phyloP scores from a whole-genome alignment of 495 filamentous ascomycete species.

The Aspergillus mulundensis region DNA sequence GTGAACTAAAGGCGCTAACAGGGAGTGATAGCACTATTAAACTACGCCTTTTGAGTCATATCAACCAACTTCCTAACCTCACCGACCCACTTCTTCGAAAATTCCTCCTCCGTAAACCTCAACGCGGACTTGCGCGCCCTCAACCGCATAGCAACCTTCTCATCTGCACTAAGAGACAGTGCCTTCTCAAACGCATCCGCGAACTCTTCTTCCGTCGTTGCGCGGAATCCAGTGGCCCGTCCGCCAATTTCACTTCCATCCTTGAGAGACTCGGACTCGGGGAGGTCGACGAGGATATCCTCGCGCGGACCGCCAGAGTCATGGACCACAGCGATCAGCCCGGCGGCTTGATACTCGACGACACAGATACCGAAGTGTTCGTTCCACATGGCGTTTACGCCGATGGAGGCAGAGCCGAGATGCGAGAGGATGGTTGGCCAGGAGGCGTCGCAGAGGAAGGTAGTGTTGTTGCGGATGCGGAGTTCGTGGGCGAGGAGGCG shows the following conservation, averaged over 20 bases:
- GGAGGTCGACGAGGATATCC: conserved; percentile 79
- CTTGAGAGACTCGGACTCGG: neutral
- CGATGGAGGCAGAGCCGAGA: conserved; percentile 68
- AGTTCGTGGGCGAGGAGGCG: conserved; percentile 85
- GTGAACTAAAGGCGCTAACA: too few species aligned
- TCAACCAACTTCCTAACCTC: conserved; percentile 68
- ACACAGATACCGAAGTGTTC: conserved; percentile 99
- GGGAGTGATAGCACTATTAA: neutral
- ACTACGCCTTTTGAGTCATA: conserved; percentile 17
- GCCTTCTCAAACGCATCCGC: conserved; percentile 74
- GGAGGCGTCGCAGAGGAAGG: conserved; percentile 82
- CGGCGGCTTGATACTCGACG: conserved; percentile 96
- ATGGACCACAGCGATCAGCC: conserved; percentile 86
- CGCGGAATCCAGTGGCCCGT: conserved; percentile 80
- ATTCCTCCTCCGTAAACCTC: conserved; percentile 84
- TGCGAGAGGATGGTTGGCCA: conserved; percentile 82
- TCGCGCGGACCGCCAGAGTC: conserved; percentile 85
- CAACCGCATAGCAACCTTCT: conserved; percentile 65
- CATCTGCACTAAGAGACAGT: conserved; percentile 59
- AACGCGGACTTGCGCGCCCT: conserved; percentile 71
- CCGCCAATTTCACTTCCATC: conserved; percentile 42
- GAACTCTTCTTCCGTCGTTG: conserved; percentile 70
- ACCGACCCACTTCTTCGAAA: conserved; percentile 67
- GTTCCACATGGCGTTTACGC: conserved; percentile 99
- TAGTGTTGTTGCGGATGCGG: conserved; percentile 72